These are phyloP conservation scores for Xenoacremonium recifei DNA, from an alignment of 2,329 filamentous ascomycete species.

Conservation along the genomic window DNA sequence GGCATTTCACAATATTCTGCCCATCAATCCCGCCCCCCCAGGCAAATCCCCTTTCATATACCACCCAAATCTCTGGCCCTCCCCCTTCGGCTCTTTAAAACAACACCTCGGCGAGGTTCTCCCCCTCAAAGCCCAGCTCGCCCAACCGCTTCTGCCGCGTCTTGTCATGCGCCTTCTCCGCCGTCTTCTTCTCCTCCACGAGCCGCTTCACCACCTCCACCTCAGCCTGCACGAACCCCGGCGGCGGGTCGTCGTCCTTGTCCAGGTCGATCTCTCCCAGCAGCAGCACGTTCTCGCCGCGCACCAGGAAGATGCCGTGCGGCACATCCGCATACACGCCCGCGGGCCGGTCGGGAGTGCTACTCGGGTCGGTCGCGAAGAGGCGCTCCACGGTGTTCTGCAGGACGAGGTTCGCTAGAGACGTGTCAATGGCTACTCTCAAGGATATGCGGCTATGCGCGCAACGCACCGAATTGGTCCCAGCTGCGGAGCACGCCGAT, in stretches of 20 bases:
- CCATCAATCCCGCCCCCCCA: slow-evolving; percentile 24
- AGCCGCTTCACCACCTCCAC: slow-evolving; percentile 69
- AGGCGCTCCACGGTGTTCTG: slow-evolving; percentile 90
- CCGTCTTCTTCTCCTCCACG: slow-evolving; percentile 67
- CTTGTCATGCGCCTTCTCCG: slow-evolving; percentile 73
- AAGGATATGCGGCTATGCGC: background rate
- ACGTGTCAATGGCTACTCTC: background rate
- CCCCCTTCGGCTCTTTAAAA: slow-evolving; percentile 41
- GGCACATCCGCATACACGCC: slow-evolving; percentile 78
- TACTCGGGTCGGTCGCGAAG: slow-evolving; percentile 59
- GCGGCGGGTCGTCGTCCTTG: slow-evolving; percentile 84
- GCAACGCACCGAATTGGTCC: slow-evolving; percentile 93
- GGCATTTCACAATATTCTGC: slow-evolving; percentile 68
- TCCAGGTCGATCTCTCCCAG: slow-evolving; percentile 96
- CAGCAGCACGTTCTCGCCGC: slow-evolving; percentile 95
- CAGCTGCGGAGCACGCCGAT: slow-evolving; percentile 91
- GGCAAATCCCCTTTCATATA: slow-evolving; percentile 3
- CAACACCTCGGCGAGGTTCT: slow-evolving; percentile 73
- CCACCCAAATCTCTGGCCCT: slow-evolving; percentile 3
- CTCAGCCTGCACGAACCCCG: slow-evolving; percentile 66
- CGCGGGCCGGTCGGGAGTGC: slow-evolving; percentile 33
- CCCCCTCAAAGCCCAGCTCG: slow-evolving; percentile 82
- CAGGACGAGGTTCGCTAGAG: slow-evolving; percentile 84
- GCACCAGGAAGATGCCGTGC: slow-evolving; percentile 84
- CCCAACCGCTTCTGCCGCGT: slow-evolving; percentile 67